phyloP scores from a whole-genome alignment of 306 rosid genomes.

The Prunus dulcis region DNA sequence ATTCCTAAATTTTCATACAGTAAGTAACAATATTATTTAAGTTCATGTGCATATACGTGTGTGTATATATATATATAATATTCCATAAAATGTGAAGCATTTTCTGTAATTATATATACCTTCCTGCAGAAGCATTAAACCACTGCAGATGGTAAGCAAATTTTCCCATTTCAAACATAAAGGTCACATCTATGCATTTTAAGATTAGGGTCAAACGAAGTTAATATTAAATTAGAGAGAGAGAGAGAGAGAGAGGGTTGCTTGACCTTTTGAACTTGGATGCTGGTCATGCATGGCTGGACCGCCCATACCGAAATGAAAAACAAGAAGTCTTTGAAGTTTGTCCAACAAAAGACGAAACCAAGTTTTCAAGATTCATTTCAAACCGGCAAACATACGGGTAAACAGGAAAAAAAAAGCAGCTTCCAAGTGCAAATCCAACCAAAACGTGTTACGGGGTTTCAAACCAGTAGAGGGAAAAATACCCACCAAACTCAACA shows the following conservation, averaged over 20 bases:
- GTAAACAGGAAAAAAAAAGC: constrained; percentile 39
- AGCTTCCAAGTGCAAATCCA: constrained; percentile 46
- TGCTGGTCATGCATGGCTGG: constrained; percentile 40
- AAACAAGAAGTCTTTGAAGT: background rate
- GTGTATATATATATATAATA: too few relatives aligned
- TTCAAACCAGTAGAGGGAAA: constrained; percentile 29
- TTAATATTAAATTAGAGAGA: background rate
- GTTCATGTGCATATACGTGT: background rate
- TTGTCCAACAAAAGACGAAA: constrained; percentile 30
- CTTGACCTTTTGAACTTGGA: constrained; percentile 42
- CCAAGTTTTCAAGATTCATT: constrained; percentile 25
- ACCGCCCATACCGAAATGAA: constrained; percentile 29
- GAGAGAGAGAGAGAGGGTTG: constrained; percentile 14
- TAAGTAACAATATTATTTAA: background rate
- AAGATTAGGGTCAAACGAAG: background rate
- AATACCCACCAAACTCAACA: background rate
- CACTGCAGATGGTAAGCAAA: constrained; percentile 29
- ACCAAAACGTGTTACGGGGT: constrained; percentile 24
- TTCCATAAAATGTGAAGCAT: constrained; percentile 4
- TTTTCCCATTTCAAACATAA: constrained; percentile 32
- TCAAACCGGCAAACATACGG: constrained; percentile 50
- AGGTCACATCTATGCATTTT: constrained; percentile 50
- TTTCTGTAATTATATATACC: constrained; percentile 29
- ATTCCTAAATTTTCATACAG: background rate
- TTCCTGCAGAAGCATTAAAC: constrained; percentile 45